Evolutionary conservation across 2,329 filamentous ascomycete genomes (phyloP).

Genomic region (Zymoseptoria pseudotritici): DNA sequence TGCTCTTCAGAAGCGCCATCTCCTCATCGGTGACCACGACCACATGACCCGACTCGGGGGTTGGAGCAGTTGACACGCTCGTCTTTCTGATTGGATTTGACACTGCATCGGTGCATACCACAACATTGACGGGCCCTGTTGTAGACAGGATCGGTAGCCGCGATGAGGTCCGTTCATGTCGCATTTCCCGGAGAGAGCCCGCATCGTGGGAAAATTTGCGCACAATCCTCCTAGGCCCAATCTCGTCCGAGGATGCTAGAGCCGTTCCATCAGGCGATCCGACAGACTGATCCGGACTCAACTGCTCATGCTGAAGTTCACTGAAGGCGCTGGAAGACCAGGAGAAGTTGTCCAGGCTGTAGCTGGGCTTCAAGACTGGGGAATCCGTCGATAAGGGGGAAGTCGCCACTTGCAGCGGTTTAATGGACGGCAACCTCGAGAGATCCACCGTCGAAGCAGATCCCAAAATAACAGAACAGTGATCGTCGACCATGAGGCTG

Average conservation of each 20-base stretch:
- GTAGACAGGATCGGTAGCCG: background rate
- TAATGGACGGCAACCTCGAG: conserved; percentile 6
- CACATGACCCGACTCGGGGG: conserved; percentile 15
- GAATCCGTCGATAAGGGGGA: too few species aligned
- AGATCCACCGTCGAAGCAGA: conserved; percentile 14
- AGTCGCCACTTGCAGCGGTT: background rate
- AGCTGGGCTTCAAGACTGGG: background rate
- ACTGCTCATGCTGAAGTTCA: background rate
- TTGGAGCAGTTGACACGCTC: background rate
- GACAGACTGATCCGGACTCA: background rate
- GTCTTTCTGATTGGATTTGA: background rate
- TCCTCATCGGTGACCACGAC: conserved; percentile 46
- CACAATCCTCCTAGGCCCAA: background rate
- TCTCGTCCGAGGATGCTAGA: background rate
- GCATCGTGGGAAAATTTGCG: background rate
- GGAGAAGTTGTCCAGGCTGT: background rate
- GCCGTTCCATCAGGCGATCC: background rate
- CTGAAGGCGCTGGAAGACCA: background rate
- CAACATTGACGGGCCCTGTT: background rate
- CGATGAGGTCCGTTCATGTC: background rate
- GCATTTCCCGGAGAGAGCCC: background rate
- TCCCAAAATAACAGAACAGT: conserved; percentile 8
- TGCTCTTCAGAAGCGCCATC: conserved; percentile 42
- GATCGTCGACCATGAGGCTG: conserved; percentile 15
- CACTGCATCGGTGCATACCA: background rate